Evolutionary conservation across 2,329 filamentous ascomycete species (phyloP).

Genomic region (Fusarium nanum): DNA sequence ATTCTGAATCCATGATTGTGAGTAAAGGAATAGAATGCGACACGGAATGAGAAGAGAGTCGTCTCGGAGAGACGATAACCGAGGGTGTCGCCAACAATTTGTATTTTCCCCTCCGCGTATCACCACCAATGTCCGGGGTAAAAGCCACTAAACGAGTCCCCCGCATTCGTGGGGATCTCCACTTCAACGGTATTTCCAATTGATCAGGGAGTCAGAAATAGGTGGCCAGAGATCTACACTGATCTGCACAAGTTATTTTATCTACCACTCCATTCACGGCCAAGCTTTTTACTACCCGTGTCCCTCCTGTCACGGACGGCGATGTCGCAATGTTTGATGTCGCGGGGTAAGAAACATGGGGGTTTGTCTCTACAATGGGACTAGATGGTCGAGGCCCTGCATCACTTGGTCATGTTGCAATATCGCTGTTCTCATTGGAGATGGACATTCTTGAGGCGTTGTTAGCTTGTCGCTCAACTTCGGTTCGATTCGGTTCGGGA

Average conservation of each 20-base stretch:
- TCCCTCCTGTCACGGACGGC: not conserved
- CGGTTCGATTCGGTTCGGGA: constrained; percentile 28
- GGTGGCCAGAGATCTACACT: not conserved
- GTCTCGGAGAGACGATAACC: constrained; percentile 9
- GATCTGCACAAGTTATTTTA: not conserved
- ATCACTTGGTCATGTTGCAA: constrained; percentile 10
- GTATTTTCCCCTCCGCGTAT: constrained; percentile 27
- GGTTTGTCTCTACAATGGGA: not conserved
- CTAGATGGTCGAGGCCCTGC: constrained; percentile 14
- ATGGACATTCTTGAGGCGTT: not conserved
- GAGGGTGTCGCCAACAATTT: constrained; percentile 36
- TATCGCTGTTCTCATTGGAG: constrained; percentile 19
- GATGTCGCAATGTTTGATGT: not conserved
- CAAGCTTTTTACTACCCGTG: not conserved
- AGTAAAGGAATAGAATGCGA: too few species aligned
- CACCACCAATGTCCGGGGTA: constrained; percentile 23
- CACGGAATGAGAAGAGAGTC: not conserved
- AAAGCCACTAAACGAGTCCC: constrained; percentile 21
- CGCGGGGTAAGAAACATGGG: constrained; percentile 13
- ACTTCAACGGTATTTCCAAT: constrained; percentile 6
- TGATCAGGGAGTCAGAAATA: not conserved
- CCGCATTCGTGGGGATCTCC: constrained; percentile 27
- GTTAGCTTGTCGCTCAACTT: constrained; percentile 10
- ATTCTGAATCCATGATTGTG: constrained; percentile 13
- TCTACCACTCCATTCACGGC: not conserved